A percentile compares a stretch with the other conserved stretches of the same genome.
These are phyloP conservation scores for Mortierella sp. DNA, from an alignment of 371 early-diverging fungal genomes.

Conservation along the genomic window DNA sequence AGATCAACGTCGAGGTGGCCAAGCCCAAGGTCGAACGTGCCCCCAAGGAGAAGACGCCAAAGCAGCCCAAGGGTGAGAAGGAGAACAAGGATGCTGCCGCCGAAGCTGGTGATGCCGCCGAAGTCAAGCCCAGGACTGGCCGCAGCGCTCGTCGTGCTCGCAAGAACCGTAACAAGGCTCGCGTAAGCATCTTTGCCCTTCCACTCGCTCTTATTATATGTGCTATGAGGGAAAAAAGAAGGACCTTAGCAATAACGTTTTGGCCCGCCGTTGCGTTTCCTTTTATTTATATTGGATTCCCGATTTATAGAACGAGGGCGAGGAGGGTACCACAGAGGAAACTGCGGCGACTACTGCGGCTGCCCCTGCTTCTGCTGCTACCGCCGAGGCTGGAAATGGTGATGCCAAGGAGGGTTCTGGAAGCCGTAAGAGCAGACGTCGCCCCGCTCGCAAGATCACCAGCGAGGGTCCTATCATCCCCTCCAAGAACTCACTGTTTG, in stretches of 20 bases:
- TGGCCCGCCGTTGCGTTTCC: slow-evolving; percentile 4
- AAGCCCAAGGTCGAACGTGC: slow-evolving; percentile 68
- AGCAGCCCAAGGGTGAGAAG: slow-evolving; percentile 28
- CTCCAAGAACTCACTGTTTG: slow-evolving; percentile 86
- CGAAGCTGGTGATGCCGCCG: slow-evolving; percentile 34
- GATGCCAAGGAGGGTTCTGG: slow-evolving; percentile 39
- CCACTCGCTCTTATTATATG: no score
- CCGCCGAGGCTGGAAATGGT: slow-evolving; percentile 14
- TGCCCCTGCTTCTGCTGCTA: slow-evolving; percentile 16
- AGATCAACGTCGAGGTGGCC: slow-evolving; percentile 91
- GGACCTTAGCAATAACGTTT: background rate
- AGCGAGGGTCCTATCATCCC: slow-evolving; percentile 20
- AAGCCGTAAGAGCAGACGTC: slow-evolving; percentile 44
- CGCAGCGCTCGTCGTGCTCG: slow-evolving; percentile 32
- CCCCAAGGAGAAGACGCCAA: slow-evolving; percentile 40
- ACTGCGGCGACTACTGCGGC: slow-evolving; percentile 19
- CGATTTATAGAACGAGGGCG: slow-evolving; percentile 28
- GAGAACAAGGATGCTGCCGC: background rate
- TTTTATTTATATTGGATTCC: slow-evolving; percentile 4
- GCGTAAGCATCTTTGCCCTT: slow-evolving; percentile 12
- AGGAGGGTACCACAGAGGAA: slow-evolving; percentile 38
- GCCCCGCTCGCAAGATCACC: slow-evolving; percentile 25
- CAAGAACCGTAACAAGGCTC: slow-evolving; percentile 45
- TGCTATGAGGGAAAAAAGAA: background rate
- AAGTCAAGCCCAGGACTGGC: slow-evolving; percentile 41